phyloP scores from a whole-genome alignment of 2,329 filamentous ascomycete genomes.

The Trichoderma koningiopsis region DNA sequence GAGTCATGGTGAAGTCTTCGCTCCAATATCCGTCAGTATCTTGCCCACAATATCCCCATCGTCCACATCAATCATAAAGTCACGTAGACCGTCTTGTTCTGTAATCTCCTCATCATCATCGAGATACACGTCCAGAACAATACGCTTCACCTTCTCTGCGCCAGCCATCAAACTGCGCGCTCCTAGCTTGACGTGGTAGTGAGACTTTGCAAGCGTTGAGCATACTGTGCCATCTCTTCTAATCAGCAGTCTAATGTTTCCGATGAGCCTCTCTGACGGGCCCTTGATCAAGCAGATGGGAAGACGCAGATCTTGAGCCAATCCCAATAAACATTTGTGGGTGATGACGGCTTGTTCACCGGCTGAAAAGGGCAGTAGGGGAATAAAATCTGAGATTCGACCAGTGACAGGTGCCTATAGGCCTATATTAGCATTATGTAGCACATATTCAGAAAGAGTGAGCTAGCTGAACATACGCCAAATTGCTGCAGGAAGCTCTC shows the following conservation, averaged over 20 bases:
- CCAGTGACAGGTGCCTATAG: slow-evolving; percentile 21
- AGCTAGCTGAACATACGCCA: background rate
- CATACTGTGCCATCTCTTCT: background rate
- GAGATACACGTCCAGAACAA: slow-evolving; percentile 19
- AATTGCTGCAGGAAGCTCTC: slow-evolving; percentile 14
- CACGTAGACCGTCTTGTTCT: background rate
- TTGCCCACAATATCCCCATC: slow-evolving; percentile 6
- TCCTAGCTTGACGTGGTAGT: slow-evolving; percentile 18
- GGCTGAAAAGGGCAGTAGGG: slow-evolving; percentile 10
- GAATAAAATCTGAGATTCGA: slow-evolving; percentile 22
- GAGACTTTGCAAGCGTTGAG: slow-evolving; percentile 6
- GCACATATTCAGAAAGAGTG: background rate
- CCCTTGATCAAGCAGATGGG: slow-evolving; percentile 1
- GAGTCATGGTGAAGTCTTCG: background rate
- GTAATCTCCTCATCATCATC: slow-evolving; percentile 20
- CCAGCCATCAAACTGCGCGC: slow-evolving; percentile 19
- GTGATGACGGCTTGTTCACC: slow-evolving; percentile 26
- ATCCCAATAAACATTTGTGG: slow-evolving; percentile 17
- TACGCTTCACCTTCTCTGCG: slow-evolving; percentile 15
- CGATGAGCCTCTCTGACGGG: slow-evolving; percentile 11
- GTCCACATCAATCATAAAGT: slow-evolving; percentile 11
- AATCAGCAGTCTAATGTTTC: slow-evolving; percentile 11
- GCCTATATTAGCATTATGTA: background rate
- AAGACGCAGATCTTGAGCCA: slow-evolving; percentile 10
- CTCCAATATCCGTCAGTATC: background rate